Evolutionary conservation across 352 stramenopile genomes (phyloP), one percentile per base, ranked within the genome.

Genomic region (Pythium inflatum): DNA sequence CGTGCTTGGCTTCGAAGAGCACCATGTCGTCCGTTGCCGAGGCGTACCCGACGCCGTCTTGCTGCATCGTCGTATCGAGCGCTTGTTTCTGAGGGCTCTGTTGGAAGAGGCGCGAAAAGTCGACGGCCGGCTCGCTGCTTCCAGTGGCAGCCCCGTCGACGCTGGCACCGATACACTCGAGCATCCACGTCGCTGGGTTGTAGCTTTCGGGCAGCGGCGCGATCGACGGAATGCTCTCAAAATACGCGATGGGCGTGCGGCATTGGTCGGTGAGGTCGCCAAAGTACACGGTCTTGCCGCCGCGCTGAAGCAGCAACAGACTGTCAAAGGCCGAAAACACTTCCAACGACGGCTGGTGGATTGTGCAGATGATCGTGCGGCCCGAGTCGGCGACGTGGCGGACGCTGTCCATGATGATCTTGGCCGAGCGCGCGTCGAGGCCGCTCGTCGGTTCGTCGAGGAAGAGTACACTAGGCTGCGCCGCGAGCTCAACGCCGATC

Each of bases 401-500:
- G 12, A 94, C 69, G 1, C 91, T 73, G 22, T 86, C 71, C 43
- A 93, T 85, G 12, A 95, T 48, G 46, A 85, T 76, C 36, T 91
- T 78, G 50, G 78, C 78, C 2, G 72, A 61, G n/a, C 74, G 67
- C 25, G 79, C 70, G 50, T 89, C 82, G 0, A 90, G 68, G 1
- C 77, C 72, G 20, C 70, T 83, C 0, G 80, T 88, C 1, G 81
- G 80, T 53, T 89, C 81, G 55, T 89, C 81, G 36, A 86, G 50
- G 62, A 97, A 95, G 1, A 97, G 51, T 4, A 97, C 63, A 20
- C 74, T 78, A 18, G 91, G 80, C 30, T 90, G 87, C 3, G 82
- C 83, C 2, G 93, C 87, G 40, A 98, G 72, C 49, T 98, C 93
- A 8, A 98, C 84, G 38, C 88, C 93, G 25, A 97, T 90, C 38